Base-by-base conservation (phyloP, 805 yeast genomes). In the Cyberlindnera sargentensis region DNA sequence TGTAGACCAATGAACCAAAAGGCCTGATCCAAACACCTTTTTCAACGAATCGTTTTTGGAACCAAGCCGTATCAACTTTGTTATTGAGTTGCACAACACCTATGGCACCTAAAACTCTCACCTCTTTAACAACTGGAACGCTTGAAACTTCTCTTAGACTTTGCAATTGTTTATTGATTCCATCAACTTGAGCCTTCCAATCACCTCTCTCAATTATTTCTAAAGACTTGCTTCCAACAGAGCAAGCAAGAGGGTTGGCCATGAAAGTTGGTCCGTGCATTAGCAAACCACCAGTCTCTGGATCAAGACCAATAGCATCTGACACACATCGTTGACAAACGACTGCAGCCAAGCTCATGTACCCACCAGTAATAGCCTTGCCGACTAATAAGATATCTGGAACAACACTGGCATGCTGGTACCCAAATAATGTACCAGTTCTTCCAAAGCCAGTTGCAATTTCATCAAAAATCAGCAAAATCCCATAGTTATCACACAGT, bases 381-480 rank as follows among this genome's bases (percentile, higher is more conserved):
- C 58, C 63, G 24, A 56, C 51, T 26, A 56, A 50, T 31, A 56
- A 33, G 23, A 57, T 54, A 44, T 57, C 61, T 6, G 62, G 63
- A 32, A 40, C 47, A 8, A 56, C 50, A 31, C 53, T 52, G 2
- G 41, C 31, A 45, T 66, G 67, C 32, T 66, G 63, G 43, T 58
- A 64, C 0, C 67, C 69, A 56, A 64, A 40, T n/a, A 40, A n/a
- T 28, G 20, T 40, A 9, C 42, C 42, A 40, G 42, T 40, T 34
- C 42, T 40, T 34, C 42, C 42, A 24, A 40, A 34, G 15, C 42
- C 42, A 28, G 42, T 44, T 61, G 65, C 67, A 34, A 65, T 62
- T 39, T 65, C 70, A 52, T 66, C 69, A 31, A 66, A 60, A 34
- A 63, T 58, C 50, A 66, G 53, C 6, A 64, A 49, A 26, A 65